Base-by-base conservation (phyloP, 176 grass and related monocot genomes). In the Urochloa ruziziensis region DNA sequence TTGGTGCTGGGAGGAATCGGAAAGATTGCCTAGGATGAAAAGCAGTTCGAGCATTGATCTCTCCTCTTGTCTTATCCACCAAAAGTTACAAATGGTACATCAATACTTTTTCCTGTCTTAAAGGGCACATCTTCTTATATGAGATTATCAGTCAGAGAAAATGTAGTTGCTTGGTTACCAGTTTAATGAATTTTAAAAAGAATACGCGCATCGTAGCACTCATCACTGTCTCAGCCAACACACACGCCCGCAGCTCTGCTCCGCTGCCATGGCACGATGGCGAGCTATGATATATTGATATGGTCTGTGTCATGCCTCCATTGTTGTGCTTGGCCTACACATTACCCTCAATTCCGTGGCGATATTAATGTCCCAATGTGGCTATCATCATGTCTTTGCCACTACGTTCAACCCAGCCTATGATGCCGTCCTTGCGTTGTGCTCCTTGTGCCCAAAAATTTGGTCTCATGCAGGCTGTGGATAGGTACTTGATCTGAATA, bases 71-170 rank as follows among this genome's bases (percentile, higher is more conserved):
- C 84, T 98, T 62, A 85, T 95, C 80, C 93, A 95, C 77, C 96
- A 98, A 87, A 95, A 98, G 81, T 77, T 98, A 68, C 96, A 98
- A 80, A 95, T 98, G 96, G 96, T 98, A 95, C 57, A 67, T 86
- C 25, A 37, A 34, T 76, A 79, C 4, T 36, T 30, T 48, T 85
- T 33, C 19, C 56, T 51, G 29, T 48, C 44, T 37, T 34, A 76
- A 59, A 7, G 73, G 23, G 1, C n/a, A 77, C n/a, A 21, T 79
- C 84, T 79, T 27, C 35, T n/a, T 28, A 42, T 63, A 70, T 5
- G 14, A 57, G 62, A 64, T 24, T 16, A 23, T 62, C 73, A 78
- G 23, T 62, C 37, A 28, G 54, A 65, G 28, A 63, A 25, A 46
- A 70, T 81, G 33, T 10, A 71, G 19, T 81, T 39, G 34, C 10